A percentile compares a stretch with the other conserved stretches of the same genome.
Conservation (phyloP, 2,329 filamentous ascomycete species). For the Ophiocordyceps robertsii region DNA sequence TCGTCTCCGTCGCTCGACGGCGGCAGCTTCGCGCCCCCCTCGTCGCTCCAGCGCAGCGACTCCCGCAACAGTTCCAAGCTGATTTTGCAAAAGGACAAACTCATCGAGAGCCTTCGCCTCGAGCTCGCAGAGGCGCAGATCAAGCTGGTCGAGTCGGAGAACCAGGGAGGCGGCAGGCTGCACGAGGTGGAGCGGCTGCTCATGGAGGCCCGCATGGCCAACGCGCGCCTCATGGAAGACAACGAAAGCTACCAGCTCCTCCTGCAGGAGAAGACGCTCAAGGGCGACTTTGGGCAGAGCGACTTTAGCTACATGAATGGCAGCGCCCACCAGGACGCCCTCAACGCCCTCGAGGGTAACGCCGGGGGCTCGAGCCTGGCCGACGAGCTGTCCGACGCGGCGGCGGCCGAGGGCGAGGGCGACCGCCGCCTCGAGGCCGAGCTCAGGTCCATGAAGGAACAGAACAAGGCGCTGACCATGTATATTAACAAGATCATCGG, state of each 20-base stretch:
- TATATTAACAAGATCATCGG: constrained; percentile 99
- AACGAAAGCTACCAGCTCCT: constrained; percentile 97
- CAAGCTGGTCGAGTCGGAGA: constrained; percentile 88
- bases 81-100: constrained; percentile 86
- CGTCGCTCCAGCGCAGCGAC: constrained; percentile 73
- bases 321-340: constrained; percentile 48
- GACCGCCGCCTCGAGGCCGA: constrained; percentile 65
- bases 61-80: constrained; percentile 83
- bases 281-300: constrained; percentile 76
- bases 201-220: constrained; percentile 88
- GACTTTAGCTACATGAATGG: constrained; percentile 60
- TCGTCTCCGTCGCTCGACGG: constrained; percentile 58
- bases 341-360: constrained; percentile 49
- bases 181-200: constrained; percentile 84
- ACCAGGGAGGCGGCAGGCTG: constrained; percentile 74
- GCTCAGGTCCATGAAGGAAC: constrained; percentile 67
- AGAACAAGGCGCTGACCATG: constrained; percentile 92
- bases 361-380: constrained; percentile 50
- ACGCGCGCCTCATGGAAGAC: constrained; percentile 92
- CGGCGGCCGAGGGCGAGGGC: constrained; percentile 45
- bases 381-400: constrained; percentile 69
- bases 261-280: constrained; percentile 86
- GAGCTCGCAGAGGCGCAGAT: constrained; percentile 93
- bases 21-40: constrained; percentile 75
- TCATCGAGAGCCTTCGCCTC: constrained; percentile 83